Conservation (phyloP, 441 rosid genomes). For the Bocquillonia castaneifolia region DNA sequence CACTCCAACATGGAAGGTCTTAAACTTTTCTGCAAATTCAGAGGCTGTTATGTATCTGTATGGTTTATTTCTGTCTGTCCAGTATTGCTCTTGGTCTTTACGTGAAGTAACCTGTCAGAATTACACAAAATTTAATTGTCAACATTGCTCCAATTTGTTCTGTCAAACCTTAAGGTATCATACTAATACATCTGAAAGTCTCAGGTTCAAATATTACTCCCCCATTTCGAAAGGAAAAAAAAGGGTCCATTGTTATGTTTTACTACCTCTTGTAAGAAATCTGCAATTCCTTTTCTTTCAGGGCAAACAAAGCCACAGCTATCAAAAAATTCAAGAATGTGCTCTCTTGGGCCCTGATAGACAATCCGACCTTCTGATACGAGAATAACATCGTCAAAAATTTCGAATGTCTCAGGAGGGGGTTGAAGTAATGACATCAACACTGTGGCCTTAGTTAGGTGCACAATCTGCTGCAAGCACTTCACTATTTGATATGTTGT, state of each 20-base stretch:
- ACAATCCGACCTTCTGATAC: constrained; percentile 75
- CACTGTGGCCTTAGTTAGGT: constrained; percentile 70
- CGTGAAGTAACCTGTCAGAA: constrained; percentile 65
- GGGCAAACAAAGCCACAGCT: constrained; percentile 80
- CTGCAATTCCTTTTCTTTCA: constrained; percentile 84
- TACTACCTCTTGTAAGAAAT: constrained; percentile 86
- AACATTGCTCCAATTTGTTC: background rate
- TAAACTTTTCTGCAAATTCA: constrained; percentile 55
- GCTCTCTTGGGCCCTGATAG: constrained; percentile 77
- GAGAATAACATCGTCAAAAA: constrained; percentile 75
- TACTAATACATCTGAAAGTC: background rate
- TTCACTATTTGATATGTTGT: constrained; percentile 83
- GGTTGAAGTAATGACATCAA: constrained; percentile 83
- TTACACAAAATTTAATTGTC: background rate
- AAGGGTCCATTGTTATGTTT: background rate
- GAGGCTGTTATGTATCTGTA: constrained; percentile 55
- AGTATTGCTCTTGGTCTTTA: constrained; percentile 89
- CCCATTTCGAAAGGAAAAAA: background rate
- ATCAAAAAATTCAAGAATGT: constrained; percentile 62
- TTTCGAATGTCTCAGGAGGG: constrained; percentile 86
- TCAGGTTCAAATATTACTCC: no score
- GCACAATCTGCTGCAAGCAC: constrained; percentile 81
- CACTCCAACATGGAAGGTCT: constrained; percentile 64
- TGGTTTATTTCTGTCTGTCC: constrained; percentile 52
- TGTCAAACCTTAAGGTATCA: background rate